Evolutionary conservation across 805 yeast genomes (phyloP), one percentile per base, ranked within the genome.

Genomic region (Nakazawaea sp.): DNA sequence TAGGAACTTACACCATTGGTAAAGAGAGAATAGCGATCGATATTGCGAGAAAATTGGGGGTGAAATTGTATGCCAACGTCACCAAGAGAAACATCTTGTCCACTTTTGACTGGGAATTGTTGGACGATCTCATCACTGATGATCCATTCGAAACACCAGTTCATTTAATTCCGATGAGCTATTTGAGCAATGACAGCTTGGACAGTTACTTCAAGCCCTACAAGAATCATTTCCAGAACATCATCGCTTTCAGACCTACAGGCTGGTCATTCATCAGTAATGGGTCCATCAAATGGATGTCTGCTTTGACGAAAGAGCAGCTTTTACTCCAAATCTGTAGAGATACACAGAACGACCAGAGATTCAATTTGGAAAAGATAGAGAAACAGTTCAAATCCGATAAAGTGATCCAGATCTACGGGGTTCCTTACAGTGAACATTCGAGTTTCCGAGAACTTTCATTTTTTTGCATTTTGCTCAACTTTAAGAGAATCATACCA

Each of bases 1-100:
- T 92, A 12, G 97, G 97, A 0, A 79, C 96, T 0, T 92, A 92
- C 55, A 74, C 89, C 2, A 88, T 92, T 27, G 98, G 98, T 3
- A 92, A 92, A 53, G 98, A 92, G 53, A 73, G 81, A 40, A 55
- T 92, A 20, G 97, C 96, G 0, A 56, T 85, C 6, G 63, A 73
- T 1, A 60, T 84, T 10, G 83, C 86, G 47, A 59, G 70, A 34
- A 51, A 48, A 16, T 48, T 82, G 19, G 47, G 62, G 1, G 63
- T 80, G 19, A 79, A 75, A 41, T 73, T 83, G 2, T 78, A 63
- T 43, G 72, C 81, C 12, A 60, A 70, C 43, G 56, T 61, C 35
- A 56, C 64, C 32, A 70, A 77, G 48, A 63, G 72, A 17, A 58
- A 56, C 29, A 72, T 74, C 3, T 55, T 78, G 30, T 48, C 53